Evolutionary conservation across 306 rosid genomes (phyloP).

Genomic region (Quercus mongolica): DNA sequence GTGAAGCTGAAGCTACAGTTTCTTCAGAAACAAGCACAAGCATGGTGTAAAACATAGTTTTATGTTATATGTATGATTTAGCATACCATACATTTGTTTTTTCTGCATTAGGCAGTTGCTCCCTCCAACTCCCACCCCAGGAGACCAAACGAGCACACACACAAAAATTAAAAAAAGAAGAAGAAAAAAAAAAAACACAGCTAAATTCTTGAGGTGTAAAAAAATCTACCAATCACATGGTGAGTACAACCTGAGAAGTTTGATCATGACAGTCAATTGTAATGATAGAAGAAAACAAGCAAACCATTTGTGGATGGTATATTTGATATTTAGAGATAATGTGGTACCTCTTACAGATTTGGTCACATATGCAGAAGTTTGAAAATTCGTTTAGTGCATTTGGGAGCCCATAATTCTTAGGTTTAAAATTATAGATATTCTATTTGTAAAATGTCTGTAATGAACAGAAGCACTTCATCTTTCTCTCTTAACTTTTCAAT

Average conservation of each 20-base stretch:
- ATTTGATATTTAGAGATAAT: neutral
- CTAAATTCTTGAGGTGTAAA: neutral
- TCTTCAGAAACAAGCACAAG: neutral
- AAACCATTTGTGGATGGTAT: neutral
- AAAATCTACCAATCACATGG: neutral
- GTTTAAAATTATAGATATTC: neutral
- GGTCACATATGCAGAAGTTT: neutral
- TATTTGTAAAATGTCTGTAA: neutral
- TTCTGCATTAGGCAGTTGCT: neutral
- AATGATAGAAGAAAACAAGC: neutral
- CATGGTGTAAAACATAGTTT: constrained; percentile 6
- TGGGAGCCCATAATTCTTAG: neutral
- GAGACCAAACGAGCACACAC: neutral
- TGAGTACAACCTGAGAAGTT: neutral
- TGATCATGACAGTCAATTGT: neutral
- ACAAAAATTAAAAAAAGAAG: neutral
- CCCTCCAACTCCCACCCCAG: neutral
- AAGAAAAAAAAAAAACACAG: neutral
- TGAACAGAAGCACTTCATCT: neutral
- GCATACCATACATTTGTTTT: neutral
- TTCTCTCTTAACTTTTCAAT: neutral
- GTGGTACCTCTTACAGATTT: neutral
- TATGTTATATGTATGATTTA: neutral
- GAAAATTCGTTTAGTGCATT: neutral
- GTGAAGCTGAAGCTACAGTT: constrained; percentile 9